phyloP scores from a whole-genome alignment of 192 early-diverging fungal genomes.

The Phycomyces blakesleeanus region DNA sequence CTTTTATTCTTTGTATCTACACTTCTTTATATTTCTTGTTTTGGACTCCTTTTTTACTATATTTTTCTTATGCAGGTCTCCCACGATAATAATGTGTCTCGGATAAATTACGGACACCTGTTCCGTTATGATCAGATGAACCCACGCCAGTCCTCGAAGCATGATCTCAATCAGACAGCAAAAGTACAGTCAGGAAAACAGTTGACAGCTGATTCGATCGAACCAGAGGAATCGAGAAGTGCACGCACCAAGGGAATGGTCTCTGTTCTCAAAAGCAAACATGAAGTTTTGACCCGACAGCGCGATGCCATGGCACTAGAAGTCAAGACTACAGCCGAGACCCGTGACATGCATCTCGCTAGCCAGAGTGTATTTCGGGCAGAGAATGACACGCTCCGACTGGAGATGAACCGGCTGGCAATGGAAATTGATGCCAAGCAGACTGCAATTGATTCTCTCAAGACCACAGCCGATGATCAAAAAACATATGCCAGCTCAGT shows the following conservation, averaged over 20 bases:
- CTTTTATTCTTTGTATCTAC: no score
- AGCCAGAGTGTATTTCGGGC: neutral
- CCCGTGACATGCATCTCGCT: neutral
- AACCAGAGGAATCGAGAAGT: neutral
- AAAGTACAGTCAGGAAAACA: no score
- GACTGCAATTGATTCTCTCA: neutral
- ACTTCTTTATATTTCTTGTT: neutral
- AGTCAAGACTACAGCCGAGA: neutral
- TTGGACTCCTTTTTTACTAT: neutral
- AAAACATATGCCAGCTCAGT: neutral
- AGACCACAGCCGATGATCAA: neutral
- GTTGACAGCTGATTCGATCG: neutral
- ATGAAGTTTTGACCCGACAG: neutral
- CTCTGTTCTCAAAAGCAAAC: neutral
- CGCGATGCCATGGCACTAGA: neutral
- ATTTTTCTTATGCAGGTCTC: neutral
- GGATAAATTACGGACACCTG: slow-evolving; percentile 6
- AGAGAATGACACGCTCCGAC: slow-evolving; percentile 2
- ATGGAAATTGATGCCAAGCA: neutral
- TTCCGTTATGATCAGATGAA: slow-evolving; percentile 4
- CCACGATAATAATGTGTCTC: neutral
- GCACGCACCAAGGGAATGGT: neutral
- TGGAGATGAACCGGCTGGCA: neutral
- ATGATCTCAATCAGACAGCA: no score
- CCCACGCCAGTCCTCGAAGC: neutral